Conservation (phyloP, 345 rosid genomes). For the Linum trigynum region DNA sequence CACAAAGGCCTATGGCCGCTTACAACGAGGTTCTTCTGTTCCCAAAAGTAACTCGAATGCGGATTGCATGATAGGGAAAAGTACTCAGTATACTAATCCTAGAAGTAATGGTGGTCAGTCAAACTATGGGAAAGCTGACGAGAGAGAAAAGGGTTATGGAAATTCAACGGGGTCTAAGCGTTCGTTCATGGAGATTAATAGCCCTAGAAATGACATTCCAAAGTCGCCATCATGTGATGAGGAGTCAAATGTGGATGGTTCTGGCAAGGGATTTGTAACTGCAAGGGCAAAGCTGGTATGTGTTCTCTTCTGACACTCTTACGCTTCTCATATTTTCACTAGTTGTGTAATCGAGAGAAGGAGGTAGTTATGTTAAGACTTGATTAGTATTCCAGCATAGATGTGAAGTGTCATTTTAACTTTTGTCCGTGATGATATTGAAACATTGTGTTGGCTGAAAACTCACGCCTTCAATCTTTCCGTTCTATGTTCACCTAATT, state of each 20-base stretch:
- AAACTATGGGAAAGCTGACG: slow-evolving; percentile 26
- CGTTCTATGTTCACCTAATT: not conserved
- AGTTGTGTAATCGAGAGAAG: no score
- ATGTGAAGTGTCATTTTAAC: not conserved
- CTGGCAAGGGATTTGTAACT: slow-evolving; percentile 67
- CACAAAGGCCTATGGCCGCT: slow-evolving; percentile 26
- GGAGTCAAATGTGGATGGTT: slow-evolving; percentile 35
- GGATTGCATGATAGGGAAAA: slow-evolving; percentile 45
- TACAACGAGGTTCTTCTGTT: slow-evolving; percentile 26
- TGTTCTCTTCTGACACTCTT: not conserved
- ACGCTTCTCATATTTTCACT: not conserved
- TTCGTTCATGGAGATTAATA: slow-evolving; percentile 41
- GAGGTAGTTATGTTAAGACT: not conserved
- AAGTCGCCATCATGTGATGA: slow-evolving; percentile 33
- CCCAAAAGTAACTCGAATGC: slow-evolving; percentile 33
- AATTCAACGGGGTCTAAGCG: slow-evolving; percentile 48
- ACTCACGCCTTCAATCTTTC: not conserved
- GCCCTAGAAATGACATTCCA: slow-evolving; percentile 29
- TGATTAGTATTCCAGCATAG: not conserved
- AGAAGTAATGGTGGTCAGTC: slow-evolving; percentile 22
- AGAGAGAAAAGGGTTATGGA: slow-evolving; percentile 42
- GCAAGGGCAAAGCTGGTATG: slow-evolving; percentile 85
- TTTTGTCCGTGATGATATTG: not conserved
- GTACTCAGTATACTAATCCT: slow-evolving; percentile 19
- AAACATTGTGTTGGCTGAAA: not conserved